phyloP scores from a whole-genome alignment of 805 yeast species.

The Suhomyces faveliae region DNA sequence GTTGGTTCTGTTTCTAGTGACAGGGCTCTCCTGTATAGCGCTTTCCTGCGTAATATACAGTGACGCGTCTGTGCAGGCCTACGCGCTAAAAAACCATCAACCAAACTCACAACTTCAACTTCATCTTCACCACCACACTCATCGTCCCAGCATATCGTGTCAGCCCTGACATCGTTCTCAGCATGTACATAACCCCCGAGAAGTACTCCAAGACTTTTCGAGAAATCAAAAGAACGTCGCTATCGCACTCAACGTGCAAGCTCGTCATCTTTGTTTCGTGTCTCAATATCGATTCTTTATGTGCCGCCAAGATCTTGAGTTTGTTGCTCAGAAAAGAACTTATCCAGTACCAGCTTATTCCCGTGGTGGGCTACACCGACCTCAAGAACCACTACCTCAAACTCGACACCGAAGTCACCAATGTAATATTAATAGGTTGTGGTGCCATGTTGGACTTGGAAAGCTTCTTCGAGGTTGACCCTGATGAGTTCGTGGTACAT shows the following conservation, averaged over 20 bases:
- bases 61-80: too few species aligned
- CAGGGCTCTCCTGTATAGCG: too few species aligned
- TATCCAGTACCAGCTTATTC: slow-evolving; percentile 83
- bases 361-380: slow-evolving; percentile 89
- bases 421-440: slow-evolving; percentile 82
- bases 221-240: slow-evolving; percentile 64
- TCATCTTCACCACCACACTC: too few species aligned
- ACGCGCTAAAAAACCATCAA: too few species aligned
- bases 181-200: slow-evolving; percentile 74
- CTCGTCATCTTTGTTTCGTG: slow-evolving; percentile 87
- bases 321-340: slow-evolving; percentile 72
- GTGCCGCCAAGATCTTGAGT: slow-evolving; percentile 79
- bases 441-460: slow-evolving; percentile 91
- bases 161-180: too few species aligned
- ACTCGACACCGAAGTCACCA: slow-evolving; percentile 72
- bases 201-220: slow-evolving; percentile 67
- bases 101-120: too few species aligned
- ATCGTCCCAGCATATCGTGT: too few species aligned
- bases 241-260: slow-evolving; percentile 91
- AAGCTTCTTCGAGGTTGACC: slow-evolving; percentile 62
- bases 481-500: slow-evolving; percentile 47
- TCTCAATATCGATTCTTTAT: slow-evolving; percentile 85
- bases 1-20: too few species aligned
- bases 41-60: too few species aligned
- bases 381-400: slow-evolving; percentile 58